Base-by-base conservation (phyloP, 306 rosid species). In the Quercus robur region DNA sequence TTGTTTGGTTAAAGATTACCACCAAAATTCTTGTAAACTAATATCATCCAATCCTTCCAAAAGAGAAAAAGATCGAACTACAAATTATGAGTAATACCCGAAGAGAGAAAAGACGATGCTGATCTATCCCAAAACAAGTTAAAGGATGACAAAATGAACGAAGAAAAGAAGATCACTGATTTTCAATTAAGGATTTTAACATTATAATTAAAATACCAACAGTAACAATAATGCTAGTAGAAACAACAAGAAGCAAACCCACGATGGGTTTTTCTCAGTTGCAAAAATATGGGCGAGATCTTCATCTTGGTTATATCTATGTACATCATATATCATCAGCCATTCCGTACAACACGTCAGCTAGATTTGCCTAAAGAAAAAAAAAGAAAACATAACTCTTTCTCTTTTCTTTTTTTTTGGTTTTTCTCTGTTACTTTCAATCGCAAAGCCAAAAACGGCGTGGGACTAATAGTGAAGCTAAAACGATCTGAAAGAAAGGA, bases 211-310 rank as follows among this genome's bases (percentile, higher is more conserved):
- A 25, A 69, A 28, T 25, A 78, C 23, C 55, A 71, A 55, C 19
- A 38, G 21, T n/a, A 56, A 81, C 19, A 15, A 67, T 44, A 58
- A 20, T 54, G 69, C 71, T 71, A 35, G 76, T 70, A 74, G 72
- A 75, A 84, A 85, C 88, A 89, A 80, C 88, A 19, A n/a, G 1
- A 84, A 89, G 88, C 77, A 46, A 74, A 76, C 57, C 20, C 19
- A 13, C 19, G 17, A 68, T 35, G 35, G 41, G 75, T 80, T 78
- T 81, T 78, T 81, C 85, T 72, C 91, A 11, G 91, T 81, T 83
- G 89, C 80, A 80, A 76, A 78, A 79, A 79, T 5, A 17, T 20
- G 41, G 3, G 19, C 15, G 54, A 49, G 54, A 49, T 49, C 52
- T 46, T 46, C 14, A 56, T 33, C 54, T 46, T 13, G 7, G 83